phyloP scores from a whole-genome alignment of 1,284 basidiomycete species.

The Apiotrichum domesticum region DNA sequence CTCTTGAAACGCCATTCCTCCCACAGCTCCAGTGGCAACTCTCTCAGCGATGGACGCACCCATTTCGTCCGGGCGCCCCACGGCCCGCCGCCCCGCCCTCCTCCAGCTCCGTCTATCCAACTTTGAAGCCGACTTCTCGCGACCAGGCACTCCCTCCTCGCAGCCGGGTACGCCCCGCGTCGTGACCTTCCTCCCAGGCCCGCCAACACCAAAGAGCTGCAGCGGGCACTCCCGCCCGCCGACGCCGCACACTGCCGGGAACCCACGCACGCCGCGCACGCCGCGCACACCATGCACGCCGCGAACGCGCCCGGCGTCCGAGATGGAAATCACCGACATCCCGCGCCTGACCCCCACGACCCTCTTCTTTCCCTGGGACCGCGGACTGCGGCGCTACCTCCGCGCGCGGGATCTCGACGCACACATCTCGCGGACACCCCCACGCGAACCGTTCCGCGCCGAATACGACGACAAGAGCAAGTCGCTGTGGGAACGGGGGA shows the following conservation, averaged over 20 bases:
- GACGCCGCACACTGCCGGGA: background rate
- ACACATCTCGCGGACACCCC: background rate
- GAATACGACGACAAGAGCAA: background rate
- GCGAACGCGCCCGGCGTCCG: background rate
- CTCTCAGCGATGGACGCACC: too few relatives aligned
- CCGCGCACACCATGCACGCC: background rate
- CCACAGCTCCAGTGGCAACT: too few relatives aligned
- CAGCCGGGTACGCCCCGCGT: background rate
- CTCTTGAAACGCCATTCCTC: too few relatives aligned
- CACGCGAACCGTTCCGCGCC: background rate
- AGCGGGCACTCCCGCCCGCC: background rate
- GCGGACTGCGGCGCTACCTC: background rate
- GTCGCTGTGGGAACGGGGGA: background rate
- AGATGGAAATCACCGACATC: slow-evolving; percentile 4
- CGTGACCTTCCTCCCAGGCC: background rate
- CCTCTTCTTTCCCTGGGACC: slow-evolving; percentile 3
- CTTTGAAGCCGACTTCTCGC: slow-evolving; percentile 1
- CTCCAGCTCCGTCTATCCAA: slow-evolving; percentile 2
- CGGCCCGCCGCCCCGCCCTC: background rate
- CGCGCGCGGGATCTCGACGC: background rate
- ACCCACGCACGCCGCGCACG: background rate
- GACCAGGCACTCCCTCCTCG: background rate
- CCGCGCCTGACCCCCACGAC: background rate
- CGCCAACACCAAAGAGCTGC: background rate
- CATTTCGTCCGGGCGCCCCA: too few relatives aligned